Percentiles rank a stretch among this genome's conserved stretches.
Evolutionary conservation across 2,329 filamentous ascomycete genomes (phyloP).

Genomic region (Byssothecium circinans): DNA sequence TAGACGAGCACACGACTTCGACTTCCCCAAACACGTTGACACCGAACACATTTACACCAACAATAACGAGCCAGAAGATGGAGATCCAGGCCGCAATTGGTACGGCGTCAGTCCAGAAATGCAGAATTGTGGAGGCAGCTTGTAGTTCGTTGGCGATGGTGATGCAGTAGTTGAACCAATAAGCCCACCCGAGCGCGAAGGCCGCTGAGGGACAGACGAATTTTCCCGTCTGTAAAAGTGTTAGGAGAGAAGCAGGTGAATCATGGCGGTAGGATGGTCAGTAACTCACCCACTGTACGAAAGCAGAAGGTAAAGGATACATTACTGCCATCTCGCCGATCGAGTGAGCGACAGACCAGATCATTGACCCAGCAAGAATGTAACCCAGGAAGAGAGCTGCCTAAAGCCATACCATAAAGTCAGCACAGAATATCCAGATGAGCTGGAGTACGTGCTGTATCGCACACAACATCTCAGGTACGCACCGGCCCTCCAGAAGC

Average conservation of each 20-base stretch:
- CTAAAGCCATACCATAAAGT: no score
- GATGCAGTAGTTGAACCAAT: conserved; percentile 51
- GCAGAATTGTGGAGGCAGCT: conserved; percentile 47
- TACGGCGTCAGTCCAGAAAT: conserved; percentile 50
- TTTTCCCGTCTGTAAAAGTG: conserved; percentile 30
- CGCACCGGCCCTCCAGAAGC: conserved; percentile 48
- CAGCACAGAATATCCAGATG: no score
- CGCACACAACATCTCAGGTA: no score
- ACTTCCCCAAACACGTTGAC: conserved; percentile 52
- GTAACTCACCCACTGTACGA: conserved; percentile 50
- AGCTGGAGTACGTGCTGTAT: no score
- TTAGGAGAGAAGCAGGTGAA: neutral
- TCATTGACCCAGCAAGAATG: conserved; percentile 42
- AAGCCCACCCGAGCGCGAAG: conserved; percentile 53
- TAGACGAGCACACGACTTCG: conserved; percentile 48
- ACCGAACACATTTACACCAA: conserved; percentile 46
- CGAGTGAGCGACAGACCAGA: conserved; percentile 51
- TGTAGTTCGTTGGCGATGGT: conserved; percentile 46
- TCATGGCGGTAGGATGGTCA: neutral
- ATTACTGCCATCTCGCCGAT: conserved; percentile 53
- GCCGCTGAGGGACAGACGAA: conserved; percentile 49
- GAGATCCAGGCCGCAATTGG: conserved; percentile 50
- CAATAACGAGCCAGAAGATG: conserved; percentile 48
- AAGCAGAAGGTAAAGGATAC: conserved; percentile 51
- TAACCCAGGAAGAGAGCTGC: conserved; percentile 54